Percentiles rank a stretch among this genome's conserved stretches.
Evolutionary conservation across 2,329 filamentous ascomycete genomes (phyloP).

Genomic region (Myriosclerotinia duriaeana): DNA sequence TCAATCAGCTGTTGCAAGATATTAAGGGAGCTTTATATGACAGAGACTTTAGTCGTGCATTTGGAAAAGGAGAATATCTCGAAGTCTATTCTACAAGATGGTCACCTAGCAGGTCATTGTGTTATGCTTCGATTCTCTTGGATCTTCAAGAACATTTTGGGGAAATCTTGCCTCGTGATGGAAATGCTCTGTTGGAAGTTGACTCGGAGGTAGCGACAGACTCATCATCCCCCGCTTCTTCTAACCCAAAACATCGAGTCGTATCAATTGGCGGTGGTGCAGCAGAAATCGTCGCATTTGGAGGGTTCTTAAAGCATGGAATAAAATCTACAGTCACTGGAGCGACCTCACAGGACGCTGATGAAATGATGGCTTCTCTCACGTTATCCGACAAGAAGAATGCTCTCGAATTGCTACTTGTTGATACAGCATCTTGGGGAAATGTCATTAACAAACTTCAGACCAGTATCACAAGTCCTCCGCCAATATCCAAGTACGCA

Average conservation of each 20-base stretch:
- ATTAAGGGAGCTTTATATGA: conserved; percentile 85
- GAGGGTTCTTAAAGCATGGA: conserved; percentile 50
- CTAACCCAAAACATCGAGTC: conserved; percentile 24
- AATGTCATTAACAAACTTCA: conserved; percentile 60
- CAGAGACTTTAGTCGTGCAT: conserved; percentile 79
- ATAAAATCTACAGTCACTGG: conserved; percentile 20
- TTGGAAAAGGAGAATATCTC: conserved; percentile 68
- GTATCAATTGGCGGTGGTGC: conserved; percentile 49
- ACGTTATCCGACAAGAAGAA: conserved; percentile 22
- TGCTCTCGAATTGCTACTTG: conserved; percentile 53
- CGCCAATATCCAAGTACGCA: conserved; percentile 53
- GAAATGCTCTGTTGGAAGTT: neutral
- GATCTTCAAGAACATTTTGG: conserved; percentile 20
- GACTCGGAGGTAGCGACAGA: neutral
- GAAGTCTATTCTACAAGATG: conserved; percentile 85
- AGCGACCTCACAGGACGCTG: conserved; percentile 6
- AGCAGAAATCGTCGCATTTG: conserved; percentile 64
- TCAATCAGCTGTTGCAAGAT: conserved; percentile 65
- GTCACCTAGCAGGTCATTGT: conserved; percentile 83
- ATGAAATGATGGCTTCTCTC: conserved; percentile 24
- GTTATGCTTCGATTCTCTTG: conserved; percentile 62
- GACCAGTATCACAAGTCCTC: conserved; percentile 53
- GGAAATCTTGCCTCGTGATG: conserved; percentile 19
- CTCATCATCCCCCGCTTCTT: conserved; percentile 1
- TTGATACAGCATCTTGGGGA: conserved; percentile 82